Evolutionary conservation across 179 eudicot species (phyloP).

Genomic region (Camellia oleifera): DNA sequence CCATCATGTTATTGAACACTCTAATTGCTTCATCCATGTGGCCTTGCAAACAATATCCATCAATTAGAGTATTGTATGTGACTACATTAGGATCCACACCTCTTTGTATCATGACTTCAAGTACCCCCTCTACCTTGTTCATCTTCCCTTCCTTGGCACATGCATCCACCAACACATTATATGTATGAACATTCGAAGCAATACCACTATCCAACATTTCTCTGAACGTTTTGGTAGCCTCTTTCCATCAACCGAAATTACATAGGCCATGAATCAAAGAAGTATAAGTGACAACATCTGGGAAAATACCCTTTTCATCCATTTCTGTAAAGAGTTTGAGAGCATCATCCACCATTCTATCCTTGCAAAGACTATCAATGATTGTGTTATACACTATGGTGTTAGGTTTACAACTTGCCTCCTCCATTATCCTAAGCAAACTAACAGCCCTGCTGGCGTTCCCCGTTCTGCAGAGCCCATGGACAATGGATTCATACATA

Average conservation of each 20-base stretch:
- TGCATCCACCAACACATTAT: background rate
- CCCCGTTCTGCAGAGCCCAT: slow-evolving; percentile 14
- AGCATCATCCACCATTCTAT: slow-evolving; percentile 3
- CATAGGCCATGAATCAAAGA: slow-evolving; percentile 23
- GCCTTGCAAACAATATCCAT: slow-evolving; percentile 10
- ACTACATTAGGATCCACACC: background rate
- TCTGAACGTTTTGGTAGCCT: background rate
- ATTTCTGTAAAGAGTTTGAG: background rate
- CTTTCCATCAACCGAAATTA: slow-evolving; percentile 6
- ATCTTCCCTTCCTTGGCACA: background rate
- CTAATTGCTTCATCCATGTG: background rate
- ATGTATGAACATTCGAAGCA: background rate
- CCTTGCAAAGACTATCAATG: slow-evolving; percentile 21
- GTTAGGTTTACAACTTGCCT: background rate
- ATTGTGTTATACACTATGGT: background rate
- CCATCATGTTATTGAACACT: slow-evolving; percentile 2
- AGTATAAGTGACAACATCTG: slow-evolving; percentile 25
- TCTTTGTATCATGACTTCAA: slow-evolving; percentile 11
- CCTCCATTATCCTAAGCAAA: slow-evolving; percentile 11
- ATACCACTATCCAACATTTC: background rate
- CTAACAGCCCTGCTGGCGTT: background rate
- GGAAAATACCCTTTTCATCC: slow-evolving; percentile 14
- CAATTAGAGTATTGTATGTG: slow-evolving; percentile 9
- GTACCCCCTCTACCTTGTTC: background rate
- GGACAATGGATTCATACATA: background rate